These are phyloP conservation scores for Aspergillus piperis DNA, from an alignment of 2,329 filamentous ascomycete genomes.

Conservation along the genomic window DNA sequence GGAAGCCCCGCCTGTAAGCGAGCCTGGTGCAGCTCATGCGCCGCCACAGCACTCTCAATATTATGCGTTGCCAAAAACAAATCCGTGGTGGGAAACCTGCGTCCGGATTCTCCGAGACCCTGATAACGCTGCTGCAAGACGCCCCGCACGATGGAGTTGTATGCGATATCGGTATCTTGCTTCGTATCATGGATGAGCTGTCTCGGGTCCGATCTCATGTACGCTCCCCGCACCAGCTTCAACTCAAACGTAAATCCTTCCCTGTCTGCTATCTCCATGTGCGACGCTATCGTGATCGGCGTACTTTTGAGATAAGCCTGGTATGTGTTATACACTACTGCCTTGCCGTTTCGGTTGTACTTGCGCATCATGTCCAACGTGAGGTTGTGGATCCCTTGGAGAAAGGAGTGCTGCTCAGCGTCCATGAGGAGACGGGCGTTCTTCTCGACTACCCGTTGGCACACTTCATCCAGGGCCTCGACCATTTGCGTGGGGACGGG, in stretches of 20 bases:
- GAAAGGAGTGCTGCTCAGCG: constrained; percentile 78
- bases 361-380: constrained; percentile 73
- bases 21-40: constrained; percentile 51
- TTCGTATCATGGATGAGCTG: constrained; percentile 72
- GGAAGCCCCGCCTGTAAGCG: constrained; percentile 44
- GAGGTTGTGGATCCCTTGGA: constrained; percentile 79
- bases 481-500: constrained; percentile 67
- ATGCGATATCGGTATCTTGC: constrained; percentile 68
- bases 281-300: constrained; percentile 57
- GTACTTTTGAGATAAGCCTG: constrained; percentile 73
- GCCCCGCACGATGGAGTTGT: constrained; percentile 69
- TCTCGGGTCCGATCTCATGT: constrained; percentile 69
- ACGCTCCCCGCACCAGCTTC: constrained; percentile 75
- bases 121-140: constrained; percentile 58
- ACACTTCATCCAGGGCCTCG: constrained; percentile 72
- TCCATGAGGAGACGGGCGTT: constrained; percentile 78
- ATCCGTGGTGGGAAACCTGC: constrained; percentile 57
- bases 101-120: constrained; percentile 22
- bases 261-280: constrained; percentile 60
- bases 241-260: constrained; percentile 69
- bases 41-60: constrained; percentile 64
- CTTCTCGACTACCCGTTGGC: constrained; percentile 55
- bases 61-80: constrained; percentile 86
- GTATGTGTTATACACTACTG: constrained; percentile 78
- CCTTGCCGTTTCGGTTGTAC: constrained; percentile 68